These are phyloP conservation scores for Podospora appendiculata DNA, from an alignment of 495 filamentous ascomycete genomes.

Conservation along the genomic window DNA sequence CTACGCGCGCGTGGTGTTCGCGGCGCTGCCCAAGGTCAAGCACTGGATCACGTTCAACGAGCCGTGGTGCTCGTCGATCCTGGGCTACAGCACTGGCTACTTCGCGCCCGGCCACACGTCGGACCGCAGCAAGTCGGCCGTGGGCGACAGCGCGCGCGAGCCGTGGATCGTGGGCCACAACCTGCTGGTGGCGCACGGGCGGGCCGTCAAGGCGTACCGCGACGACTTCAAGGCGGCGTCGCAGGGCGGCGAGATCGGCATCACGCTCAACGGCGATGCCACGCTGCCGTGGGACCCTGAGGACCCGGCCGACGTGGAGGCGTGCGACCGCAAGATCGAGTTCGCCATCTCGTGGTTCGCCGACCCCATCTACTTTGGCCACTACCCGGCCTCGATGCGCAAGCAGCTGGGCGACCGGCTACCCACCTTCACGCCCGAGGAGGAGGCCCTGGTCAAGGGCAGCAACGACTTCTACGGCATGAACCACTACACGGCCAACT, in stretches of 20 bases:
- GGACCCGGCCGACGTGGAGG: slow-evolving; percentile 50
- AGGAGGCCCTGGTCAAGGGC: slow-evolving; percentile 58
- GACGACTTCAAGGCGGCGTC: slow-evolving; percentile 55
- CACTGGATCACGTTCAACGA: slow-evolving; percentile 64
- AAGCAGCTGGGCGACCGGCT: slow-evolving; percentile 65
- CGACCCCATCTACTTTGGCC: slow-evolving; percentile 68
- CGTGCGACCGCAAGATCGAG: slow-evolving; percentile 56
- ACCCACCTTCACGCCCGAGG: slow-evolving; percentile 57
- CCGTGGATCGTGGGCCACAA: slow-evolving; percentile 57
- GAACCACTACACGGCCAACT: slow-evolving; percentile 82
- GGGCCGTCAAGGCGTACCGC: slow-evolving; percentile 58
- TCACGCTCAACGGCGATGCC: slow-evolving; percentile 57
- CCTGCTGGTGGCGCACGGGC: slow-evolving; percentile 49
- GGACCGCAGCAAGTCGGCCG: slow-evolving; percentile 44
- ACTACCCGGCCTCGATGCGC: slow-evolving; percentile 69
- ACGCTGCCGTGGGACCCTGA: slow-evolving; percentile 49
- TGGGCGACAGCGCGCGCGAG: slow-evolving; percentile 51
- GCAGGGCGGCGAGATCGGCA: slow-evolving; percentile 52
- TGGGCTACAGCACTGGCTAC: slow-evolving; percentile 52
- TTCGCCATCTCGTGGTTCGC: slow-evolving; percentile 63
- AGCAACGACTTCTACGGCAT: slow-evolving; percentile 80
- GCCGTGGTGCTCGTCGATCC: slow-evolving; percentile 53
- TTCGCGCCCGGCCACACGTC: slow-evolving; percentile 55
- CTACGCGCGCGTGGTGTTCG: slow-evolving; percentile 51
- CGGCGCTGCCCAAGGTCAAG: slow-evolving; percentile 52